Conservation (phyloP, 305 asterid genomes). For the Solanum hybrid region DNA sequence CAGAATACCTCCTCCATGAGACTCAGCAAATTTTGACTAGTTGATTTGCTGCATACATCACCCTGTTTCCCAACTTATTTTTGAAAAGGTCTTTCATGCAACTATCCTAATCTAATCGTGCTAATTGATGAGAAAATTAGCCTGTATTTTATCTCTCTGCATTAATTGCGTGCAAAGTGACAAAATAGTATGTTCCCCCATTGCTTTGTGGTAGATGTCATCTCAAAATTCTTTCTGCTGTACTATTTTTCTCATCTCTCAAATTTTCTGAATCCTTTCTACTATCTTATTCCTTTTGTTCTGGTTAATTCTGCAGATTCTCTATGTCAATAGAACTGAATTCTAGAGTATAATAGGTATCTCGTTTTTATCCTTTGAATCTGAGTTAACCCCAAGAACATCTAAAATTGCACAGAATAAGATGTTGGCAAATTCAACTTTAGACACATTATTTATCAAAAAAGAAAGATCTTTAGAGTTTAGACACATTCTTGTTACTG, state of each 20-base stretch:
- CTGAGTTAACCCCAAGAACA: neutral
- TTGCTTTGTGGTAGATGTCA: neutral
- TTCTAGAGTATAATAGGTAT: neutral
- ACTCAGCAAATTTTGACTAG: too few species aligned
- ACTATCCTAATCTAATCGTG: neutral
- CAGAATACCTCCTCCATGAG: neutral
- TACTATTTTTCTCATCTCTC: neutral
- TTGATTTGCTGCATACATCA: too few species aligned
- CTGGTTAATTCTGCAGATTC: neutral
- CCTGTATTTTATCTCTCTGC: neutral
- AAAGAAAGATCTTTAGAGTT: neutral
- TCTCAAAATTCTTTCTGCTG: neutral
- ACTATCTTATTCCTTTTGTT: neutral
- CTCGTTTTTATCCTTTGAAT: neutral
- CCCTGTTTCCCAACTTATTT: too few species aligned
- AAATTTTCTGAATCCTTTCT: neutral
- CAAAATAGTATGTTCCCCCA: neutral
- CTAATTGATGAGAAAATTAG: neutral
- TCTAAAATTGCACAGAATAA: neutral
- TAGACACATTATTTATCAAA: neutral
- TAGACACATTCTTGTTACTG: neutral
- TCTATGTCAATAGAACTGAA: neutral
- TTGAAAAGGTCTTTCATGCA: too few species aligned
- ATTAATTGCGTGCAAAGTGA: neutral
- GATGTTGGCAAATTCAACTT: neutral